Percentiles rank a stretch among this genome's conserved stretches.
Evolutionary conservation across 2,329 filamentous ascomycete genomes (phyloP).

Genomic region (Rhynchosporium graminicola): DNA sequence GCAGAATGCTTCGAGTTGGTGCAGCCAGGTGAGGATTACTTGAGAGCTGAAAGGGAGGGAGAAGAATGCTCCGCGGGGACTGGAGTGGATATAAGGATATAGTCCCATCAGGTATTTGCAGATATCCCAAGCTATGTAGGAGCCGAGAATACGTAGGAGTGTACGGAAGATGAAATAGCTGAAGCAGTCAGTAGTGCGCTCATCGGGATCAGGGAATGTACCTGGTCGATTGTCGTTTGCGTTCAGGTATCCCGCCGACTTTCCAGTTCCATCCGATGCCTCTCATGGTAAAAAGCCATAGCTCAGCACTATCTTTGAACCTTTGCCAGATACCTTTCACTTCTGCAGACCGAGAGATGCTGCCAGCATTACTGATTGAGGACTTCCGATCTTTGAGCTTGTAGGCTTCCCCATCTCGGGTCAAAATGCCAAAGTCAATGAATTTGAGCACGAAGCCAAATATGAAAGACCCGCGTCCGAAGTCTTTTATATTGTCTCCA

Average conservation of each 20-base stretch:
- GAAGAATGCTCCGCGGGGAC: constrained; percentile 15
- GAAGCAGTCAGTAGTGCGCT: neutral
- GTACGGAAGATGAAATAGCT: constrained; percentile 18
- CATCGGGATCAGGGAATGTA: neutral
- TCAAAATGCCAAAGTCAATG: constrained; percentile 17
- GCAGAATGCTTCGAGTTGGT: constrained; percentile 23
- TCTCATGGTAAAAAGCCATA: constrained; percentile 18
- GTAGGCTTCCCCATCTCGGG: constrained; percentile 8
- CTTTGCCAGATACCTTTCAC: neutral
- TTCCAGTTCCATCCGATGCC: constrained; percentile 22
- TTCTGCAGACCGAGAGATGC: neutral
- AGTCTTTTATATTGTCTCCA: constrained; percentile 15
- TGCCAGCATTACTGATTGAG: neutral
- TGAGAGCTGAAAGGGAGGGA: constrained; percentile 9
- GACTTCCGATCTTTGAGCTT: neutral
- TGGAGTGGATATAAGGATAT: constrained; percentile 10
- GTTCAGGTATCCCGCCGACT: constrained; percentile 16
- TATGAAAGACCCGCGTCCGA: constrained; percentile 3
- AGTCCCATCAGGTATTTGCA: constrained; percentile 1
- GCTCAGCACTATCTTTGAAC: constrained; percentile 15
- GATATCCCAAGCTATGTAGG: constrained; percentile 9
- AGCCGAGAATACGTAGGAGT: constrained; percentile 1
- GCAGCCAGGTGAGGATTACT: constrained; percentile 21
- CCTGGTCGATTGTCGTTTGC: constrained; percentile 6
- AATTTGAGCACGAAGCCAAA: constrained; percentile 16